These are phyloP conservation scores for Aspergillus bridgeri DNA, from an alignment of 495 filamentous ascomycete genomes.

Conservation along the genomic window DNA sequence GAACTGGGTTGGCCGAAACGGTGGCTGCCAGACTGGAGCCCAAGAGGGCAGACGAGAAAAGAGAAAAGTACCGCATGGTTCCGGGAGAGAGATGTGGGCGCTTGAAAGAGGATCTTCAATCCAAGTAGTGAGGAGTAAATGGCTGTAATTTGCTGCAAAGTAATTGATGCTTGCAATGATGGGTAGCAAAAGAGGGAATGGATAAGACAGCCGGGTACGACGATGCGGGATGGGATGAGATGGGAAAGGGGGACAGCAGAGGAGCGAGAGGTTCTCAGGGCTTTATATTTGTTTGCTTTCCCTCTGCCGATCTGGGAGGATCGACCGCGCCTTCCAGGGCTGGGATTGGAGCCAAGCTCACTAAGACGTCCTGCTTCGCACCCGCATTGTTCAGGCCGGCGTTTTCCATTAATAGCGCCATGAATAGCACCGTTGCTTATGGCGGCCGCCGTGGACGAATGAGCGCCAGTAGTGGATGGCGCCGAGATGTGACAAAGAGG, in stretches of 20 bases:
- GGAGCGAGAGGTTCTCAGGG: neutral
- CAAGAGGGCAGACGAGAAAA: slow-evolving; percentile 36
- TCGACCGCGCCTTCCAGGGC: neutral
- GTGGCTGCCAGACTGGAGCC: slow-evolving; percentile 39
- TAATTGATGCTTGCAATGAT: neutral
- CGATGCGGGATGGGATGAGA: neutral
- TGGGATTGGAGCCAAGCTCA: neutral
- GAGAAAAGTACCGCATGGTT: neutral
- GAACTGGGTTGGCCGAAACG: slow-evolving; percentile 19
- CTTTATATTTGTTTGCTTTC: neutral
- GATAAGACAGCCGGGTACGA: neutral
- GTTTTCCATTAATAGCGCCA: neutral
- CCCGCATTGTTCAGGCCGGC: neutral
- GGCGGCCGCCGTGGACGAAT: neutral
- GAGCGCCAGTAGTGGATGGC: neutral
- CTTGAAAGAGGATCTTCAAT: neutral
- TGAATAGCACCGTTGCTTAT: neutral
- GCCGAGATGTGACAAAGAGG: neutral
- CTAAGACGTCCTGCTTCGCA: no score
- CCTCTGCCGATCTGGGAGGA: neutral
- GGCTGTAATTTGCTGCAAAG: neutral
- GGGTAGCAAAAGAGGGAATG: neutral
- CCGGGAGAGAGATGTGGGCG: neutral
- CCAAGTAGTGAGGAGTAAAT: neutral
- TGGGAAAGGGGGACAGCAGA: neutral